Conservation (phyloP, 768 basidiomycete species). For the Cubamyces lactineus region DNA sequence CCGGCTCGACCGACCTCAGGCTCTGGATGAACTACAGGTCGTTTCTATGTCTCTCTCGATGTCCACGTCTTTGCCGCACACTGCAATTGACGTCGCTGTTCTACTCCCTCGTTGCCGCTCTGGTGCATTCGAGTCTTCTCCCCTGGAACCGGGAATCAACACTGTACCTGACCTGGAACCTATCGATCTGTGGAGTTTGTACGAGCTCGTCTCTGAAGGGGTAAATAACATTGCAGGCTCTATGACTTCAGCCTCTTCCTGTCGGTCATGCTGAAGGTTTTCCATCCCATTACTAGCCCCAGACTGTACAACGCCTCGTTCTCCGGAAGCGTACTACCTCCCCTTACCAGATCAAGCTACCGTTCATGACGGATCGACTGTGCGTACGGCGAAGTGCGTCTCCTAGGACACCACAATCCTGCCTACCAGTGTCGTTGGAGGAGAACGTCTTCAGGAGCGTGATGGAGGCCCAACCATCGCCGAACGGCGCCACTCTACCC, state of each 20-base stretch:
- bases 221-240: neutral
- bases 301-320: conserved; percentile 15
- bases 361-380: conserved; percentile 11
- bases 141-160: no score
- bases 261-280: neutral
- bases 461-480: neutral
- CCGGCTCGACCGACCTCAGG: no score
- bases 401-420: neutral
- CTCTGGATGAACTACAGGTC: no score
- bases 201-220: neutral
- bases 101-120: no score
- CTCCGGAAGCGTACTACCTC: conserved; percentile 22
- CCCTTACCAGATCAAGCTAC: conserved; percentile 24
- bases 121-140: no score
- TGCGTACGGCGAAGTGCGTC: neutral
- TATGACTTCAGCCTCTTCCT: neutral
- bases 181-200: neutral
- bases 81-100: no score
- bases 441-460: no score
- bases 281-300: neutral
- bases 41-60: no score
- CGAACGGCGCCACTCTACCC: neutral
- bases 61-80: no score
- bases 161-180: neutral
- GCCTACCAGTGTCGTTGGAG: neutral